Evolutionary conservation across 352 stramenopile species (phyloP), one percentile per base, ranked within the genome.

Genomic region (Blastocystis sp.): DNA sequence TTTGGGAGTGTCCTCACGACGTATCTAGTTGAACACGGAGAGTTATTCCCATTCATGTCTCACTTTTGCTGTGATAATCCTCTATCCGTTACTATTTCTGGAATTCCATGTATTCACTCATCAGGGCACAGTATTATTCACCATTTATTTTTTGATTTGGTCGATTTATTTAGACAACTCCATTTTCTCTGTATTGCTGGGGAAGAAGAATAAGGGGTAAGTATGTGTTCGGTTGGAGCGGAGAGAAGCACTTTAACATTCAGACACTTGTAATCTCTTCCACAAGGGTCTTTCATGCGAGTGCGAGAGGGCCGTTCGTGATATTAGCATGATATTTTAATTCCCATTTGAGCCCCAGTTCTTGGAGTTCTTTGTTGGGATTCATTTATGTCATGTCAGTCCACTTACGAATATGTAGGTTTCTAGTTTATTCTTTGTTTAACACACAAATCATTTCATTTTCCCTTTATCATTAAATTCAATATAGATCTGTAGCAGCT

Each of bases 381-480:
- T 68, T 11, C 73, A 85, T 85, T 85, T 85, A 85, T 85, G 26
- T 68, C 53, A 85, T 68, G 73, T 68, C 73, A 85, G 73, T 85
- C 73, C 47, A 85, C 73, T 85, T 66, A 85, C 73, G 43, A 30
- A 85, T 34, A 85, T 85, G 43, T 85, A 85, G 73, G 65, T 2
- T 81, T 9, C 55, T 64, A 65, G 68, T 24, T 81, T 65, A 50
- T 47, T 47, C 13, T 79, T 66, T 75, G 37, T 20, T 47, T 24
- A 30, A 43, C 26, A 75, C 13, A 47, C 64, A 43, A n/a, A 75
- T 24, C 24, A 65, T 43, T 37, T 18, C 26, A 34, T 54, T 43
- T 66, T 65, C 5, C 39, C 63, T 34, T 68, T 16, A 3, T 62
- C 55, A 30, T 79, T 89, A 54, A 89, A 89, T 11, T 56, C n/a